These are phyloP conservation scores for Euclidium syriacum DNA, from an alignment of 345 rosid species.

Conservation along the genomic window DNA sequence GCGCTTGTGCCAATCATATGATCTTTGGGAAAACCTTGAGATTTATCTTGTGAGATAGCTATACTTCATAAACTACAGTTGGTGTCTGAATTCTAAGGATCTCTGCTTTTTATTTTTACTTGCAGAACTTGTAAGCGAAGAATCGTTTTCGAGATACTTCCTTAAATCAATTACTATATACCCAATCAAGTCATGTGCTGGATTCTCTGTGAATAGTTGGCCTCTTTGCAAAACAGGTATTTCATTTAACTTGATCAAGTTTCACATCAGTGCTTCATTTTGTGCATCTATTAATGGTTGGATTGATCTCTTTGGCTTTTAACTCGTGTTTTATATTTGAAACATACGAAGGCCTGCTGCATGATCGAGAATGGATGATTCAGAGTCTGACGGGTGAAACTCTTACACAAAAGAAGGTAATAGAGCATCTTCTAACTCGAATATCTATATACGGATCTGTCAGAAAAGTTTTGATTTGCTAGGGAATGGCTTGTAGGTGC, in stretches of 20 bases:
- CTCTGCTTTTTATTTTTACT: conserved; percentile 4
- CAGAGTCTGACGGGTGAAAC: conserved; percentile 69
- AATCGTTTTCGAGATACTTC: conserved; percentile 25
- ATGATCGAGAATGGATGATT: conserved; percentile 94
- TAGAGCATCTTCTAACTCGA: conserved; percentile 1
- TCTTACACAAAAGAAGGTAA: conserved; percentile 88
- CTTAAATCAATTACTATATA: conserved; percentile 66
- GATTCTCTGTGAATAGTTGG: conserved; percentile 75
- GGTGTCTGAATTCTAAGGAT: conserved; percentile 12
- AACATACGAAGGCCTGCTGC: conserved; percentile 45
- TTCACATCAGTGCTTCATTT: not conserved
- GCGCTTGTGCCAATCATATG: not conserved
- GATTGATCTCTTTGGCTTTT: not conserved
- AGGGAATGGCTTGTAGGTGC: conserved; percentile 56
- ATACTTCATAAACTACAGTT: not conserved
- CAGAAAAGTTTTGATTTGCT: conserved; percentile 8
- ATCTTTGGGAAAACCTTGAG: not conserved
- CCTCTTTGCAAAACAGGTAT: conserved; percentile 84
- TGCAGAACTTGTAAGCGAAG: conserved; percentile 44
- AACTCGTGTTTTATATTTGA: conserved; percentile 1
- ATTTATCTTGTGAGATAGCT: not conserved
- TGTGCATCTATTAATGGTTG: not conserved
- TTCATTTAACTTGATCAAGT: conserved; percentile 3
- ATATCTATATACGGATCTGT: not conserved
- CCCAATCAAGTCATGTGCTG: conserved; percentile 94